Percentiles rank a stretch among this genome's conserved stretches.
Evolutionary conservation across 257 asterid genomes (phyloP).

Genomic region (Perilla frutescens): DNA sequence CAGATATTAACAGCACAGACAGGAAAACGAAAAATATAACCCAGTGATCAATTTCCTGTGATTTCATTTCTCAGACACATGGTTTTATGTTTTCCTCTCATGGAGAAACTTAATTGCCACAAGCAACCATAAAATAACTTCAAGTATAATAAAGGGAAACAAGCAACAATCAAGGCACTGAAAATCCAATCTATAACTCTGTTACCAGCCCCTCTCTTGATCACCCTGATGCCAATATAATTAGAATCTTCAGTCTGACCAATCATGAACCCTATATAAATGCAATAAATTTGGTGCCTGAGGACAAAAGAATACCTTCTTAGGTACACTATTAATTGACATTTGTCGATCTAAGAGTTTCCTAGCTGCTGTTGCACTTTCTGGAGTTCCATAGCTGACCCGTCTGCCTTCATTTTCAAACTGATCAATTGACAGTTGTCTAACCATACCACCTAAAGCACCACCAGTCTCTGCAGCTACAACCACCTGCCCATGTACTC

Average conservation of each 20-base stretch:
- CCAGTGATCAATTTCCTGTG: constrained; percentile 11
- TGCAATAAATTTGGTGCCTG: constrained; percentile 12
- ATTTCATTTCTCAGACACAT: constrained; percentile 14
- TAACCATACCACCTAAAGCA: constrained; percentile 83
- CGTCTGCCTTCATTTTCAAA: constrained; percentile 84
- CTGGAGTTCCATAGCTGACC: constrained; percentile 95
- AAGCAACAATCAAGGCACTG: constrained; percentile 16
- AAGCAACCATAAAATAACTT: constrained; percentile 8
- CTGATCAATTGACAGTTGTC: constrained; percentile 80
- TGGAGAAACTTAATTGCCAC: constrained; percentile 30
- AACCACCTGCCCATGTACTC: constrained; percentile 60
- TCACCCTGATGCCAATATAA: neutral
- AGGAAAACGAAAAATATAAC: constrained; percentile 13
- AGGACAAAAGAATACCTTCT: constrained; percentile 62
- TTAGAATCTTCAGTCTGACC: neutral
- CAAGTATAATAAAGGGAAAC: constrained; percentile 15
- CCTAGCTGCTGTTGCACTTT: constrained; percentile 96
- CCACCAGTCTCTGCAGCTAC: constrained; percentile 88
- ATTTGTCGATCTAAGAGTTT: constrained; percentile 92
- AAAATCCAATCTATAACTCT: constrained; percentile 29
- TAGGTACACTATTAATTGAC: constrained; percentile 90
- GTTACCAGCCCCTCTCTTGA: constrained; percentile 1
- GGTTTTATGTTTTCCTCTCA: constrained; percentile 2
- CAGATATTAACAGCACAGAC: neutral
- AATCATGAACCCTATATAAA: constrained; percentile 4